Evolutionary conservation across 305 asterid species (phyloP).

Genomic region (Fraxinus ornus): DNA sequence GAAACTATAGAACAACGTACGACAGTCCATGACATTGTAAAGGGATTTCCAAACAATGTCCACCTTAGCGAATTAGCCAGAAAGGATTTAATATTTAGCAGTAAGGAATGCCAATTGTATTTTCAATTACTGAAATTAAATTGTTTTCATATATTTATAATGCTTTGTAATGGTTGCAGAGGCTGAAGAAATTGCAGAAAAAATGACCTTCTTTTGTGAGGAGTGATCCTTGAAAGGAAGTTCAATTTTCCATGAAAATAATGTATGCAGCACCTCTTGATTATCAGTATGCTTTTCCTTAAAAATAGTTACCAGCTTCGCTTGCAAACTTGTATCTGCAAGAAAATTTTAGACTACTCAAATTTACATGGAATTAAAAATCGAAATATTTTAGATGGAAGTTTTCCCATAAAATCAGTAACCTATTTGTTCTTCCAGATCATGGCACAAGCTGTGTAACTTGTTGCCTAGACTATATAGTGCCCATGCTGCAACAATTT

Average conservation of each 20-base stretch:
- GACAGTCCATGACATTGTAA: background rate
- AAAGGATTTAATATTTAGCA: background rate
- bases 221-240: conserved; percentile 48
- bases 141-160: background rate
- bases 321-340: conserved; percentile 49
- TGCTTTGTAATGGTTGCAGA: background rate
- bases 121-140: background rate
- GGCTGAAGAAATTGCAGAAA: conserved; percentile 2
- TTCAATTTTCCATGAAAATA: conserved; percentile 44
- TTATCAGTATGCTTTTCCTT: conserved; percentile 47
- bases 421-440: conserved; percentile 59
- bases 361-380: background rate
- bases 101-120: background rate
- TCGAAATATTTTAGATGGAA: background rate
- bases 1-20: background rate
- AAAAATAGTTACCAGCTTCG: conserved; percentile 43
- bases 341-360: conserved; percentile 14
- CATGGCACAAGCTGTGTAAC: conserved; percentile 40
- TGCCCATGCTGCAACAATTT: conserved; percentile 47
- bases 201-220: conserved; percentile 46
- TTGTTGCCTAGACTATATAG: conserved; percentile 48
- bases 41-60: background rate
- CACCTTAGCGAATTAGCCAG: background rate
- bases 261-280: conserved; percentile 47
- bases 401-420: background rate